These are phyloP conservation scores for Carex arenaria DNA, from an alignment of 202 grass and related monocot genomes.

Conservation along the genomic window DNA sequence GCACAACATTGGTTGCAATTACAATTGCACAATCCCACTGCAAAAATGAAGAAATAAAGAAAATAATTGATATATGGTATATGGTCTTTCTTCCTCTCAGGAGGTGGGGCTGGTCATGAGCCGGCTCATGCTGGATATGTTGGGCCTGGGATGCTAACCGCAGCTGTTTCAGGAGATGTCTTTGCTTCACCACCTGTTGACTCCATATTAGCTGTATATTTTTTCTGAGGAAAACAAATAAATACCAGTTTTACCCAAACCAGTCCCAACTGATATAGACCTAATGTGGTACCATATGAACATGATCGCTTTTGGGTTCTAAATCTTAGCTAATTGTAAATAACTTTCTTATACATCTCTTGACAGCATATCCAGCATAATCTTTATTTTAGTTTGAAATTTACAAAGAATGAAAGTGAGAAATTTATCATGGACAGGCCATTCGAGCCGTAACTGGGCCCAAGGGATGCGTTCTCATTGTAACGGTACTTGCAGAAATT, in stretches of 20 bases:
- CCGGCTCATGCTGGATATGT: constrained; percentile 52
- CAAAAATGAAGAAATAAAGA: neutral
- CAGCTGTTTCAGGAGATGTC: constrained; percentile 47
- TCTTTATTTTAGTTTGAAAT: neutral
- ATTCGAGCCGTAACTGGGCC: constrained; percentile 47
- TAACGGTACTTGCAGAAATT: constrained; percentile 26
- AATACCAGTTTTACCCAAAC: constrained; percentile 1
- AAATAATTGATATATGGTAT: neutral
- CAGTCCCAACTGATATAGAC: neutral
- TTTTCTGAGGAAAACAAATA: constrained; percentile 5
- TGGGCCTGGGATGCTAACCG: constrained; percentile 43
- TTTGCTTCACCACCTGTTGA: constrained; percentile 45
- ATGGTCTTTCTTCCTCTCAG: constrained; percentile 14
- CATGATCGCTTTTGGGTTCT: neutral
- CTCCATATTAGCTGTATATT: constrained; percentile 41
- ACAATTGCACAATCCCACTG: neutral
- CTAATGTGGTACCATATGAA: neutral
- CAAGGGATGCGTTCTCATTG: constrained; percentile 43
- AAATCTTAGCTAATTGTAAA: neutral
- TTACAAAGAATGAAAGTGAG: neutral
- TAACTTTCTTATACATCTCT: neutral
- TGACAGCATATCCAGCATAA: neutral
- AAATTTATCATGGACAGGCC: constrained; percentile 25
- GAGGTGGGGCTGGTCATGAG: constrained; percentile 52
- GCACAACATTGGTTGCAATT: neutral